Evolutionary conservation across 345 rosid genomes (phyloP).

Genomic region (Eucalyptus regnans): DNA sequence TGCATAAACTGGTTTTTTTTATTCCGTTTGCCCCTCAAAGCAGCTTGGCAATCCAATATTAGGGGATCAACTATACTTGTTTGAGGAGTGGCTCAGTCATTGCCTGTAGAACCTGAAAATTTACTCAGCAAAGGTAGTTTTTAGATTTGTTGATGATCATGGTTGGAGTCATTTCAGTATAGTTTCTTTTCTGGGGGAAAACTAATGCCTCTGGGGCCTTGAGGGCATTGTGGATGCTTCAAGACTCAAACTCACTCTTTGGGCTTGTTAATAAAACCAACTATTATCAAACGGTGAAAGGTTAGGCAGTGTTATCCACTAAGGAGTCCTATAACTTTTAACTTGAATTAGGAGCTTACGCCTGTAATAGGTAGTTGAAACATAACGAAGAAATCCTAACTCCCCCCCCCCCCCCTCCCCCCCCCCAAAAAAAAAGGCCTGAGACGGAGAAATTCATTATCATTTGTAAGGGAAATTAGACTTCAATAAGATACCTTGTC

Average conservation of each 20-base stretch:
- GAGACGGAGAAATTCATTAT: not conserved
- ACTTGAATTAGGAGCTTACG: not conserved
- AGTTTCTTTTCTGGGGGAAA: not conserved
- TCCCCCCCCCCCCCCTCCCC: accelerated
- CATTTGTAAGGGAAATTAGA: not conserved
- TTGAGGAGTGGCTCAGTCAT: not conserved
- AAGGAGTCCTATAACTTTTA: not conserved
- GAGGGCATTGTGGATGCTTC: not conserved
- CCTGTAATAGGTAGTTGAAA: not conserved
- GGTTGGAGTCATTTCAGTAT: not conserved
- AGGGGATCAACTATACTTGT: not conserved
- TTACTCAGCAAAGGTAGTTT: not conserved
- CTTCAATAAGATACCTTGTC: not conserved
- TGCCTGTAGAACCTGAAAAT: not conserved
- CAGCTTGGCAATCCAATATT: not conserved
- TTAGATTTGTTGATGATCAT: not conserved
- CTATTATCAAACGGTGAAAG: not conserved
- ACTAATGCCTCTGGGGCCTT: not conserved
- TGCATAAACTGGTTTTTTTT: not conserved
- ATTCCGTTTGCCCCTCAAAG: not conserved
- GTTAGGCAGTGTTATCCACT: not conserved
- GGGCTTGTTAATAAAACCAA: not conserved
- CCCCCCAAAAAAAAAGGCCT: not conserved
- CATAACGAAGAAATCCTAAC: not conserved
- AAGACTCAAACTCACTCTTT: not conserved